phyloP scores from a whole-genome alignment of 768 basidiomycete genomes.

The Auricularia auricula-judae region DNA sequence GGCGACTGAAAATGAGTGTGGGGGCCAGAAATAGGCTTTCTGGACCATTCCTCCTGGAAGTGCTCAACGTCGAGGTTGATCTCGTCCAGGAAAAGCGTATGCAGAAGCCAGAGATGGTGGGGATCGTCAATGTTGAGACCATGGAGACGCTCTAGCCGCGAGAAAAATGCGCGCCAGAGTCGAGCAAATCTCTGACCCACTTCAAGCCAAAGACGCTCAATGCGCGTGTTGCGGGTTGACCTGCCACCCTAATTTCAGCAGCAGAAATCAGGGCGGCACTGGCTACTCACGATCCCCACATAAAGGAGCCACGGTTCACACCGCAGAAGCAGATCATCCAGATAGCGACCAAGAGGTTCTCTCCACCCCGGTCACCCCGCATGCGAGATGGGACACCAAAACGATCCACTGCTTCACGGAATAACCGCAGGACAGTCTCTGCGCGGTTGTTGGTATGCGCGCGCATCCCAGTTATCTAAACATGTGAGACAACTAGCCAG shows the following conservation, averaged over 20 bases:
- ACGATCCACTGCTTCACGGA: background rate
- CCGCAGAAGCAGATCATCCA: constrained; percentile 6
- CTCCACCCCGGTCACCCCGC: constrained; percentile 1
- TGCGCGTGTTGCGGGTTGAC: constrained; percentile 3
- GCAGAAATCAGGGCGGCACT: background rate
- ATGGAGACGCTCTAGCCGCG: background rate
- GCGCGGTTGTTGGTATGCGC: constrained; percentile 2
- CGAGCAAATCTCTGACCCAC: constrained; percentile 1
- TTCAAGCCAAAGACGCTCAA: constrained; percentile 6
- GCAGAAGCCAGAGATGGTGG: constrained; percentile 5
- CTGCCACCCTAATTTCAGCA: background rate
- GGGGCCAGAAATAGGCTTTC: background rate
- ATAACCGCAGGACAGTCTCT: background rate
- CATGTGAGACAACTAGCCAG: background rate
- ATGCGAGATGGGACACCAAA: constrained; percentile 1
- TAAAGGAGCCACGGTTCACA: constrained; percentile 2
- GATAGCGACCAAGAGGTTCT: constrained; percentile 3
- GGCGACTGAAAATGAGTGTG: background rate
- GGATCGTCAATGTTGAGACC: background rate
- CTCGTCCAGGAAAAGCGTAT: constrained; percentile 2
- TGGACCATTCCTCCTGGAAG: background rate
- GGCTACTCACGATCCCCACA: constrained; percentile 5
- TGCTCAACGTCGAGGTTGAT: constrained; percentile 2
- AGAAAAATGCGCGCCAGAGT: constrained; percentile 3
- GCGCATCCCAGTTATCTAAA: background rate